phyloP scores from a whole-genome alignment of 1,284 basidiomycete species.

The Marasmius sp. region DNA sequence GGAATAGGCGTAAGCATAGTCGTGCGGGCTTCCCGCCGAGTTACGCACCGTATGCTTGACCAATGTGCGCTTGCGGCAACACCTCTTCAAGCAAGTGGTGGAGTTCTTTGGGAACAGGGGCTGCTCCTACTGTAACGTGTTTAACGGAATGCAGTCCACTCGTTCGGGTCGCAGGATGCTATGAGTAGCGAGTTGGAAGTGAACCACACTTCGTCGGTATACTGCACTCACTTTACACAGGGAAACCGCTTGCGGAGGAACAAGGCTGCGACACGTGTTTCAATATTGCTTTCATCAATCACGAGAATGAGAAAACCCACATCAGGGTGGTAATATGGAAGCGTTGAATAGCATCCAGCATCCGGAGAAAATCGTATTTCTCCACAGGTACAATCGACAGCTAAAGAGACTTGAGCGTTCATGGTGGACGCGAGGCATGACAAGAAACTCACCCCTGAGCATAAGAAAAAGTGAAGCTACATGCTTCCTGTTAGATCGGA shows the following conservation, averaged over 20 bases:
- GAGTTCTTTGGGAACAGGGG: conserved; percentile 60
- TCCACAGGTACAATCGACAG: conserved; percentile 54
- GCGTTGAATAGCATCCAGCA: conserved; percentile 53
- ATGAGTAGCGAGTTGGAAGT: neutral
- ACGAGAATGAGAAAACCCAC: conserved; percentile 33
- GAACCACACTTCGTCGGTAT: neutral
- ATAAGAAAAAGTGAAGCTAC: conserved; percentile 43
- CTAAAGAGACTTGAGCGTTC: conserved; percentile 23
- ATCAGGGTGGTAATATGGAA: conserved; percentile 53
- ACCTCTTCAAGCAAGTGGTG: conserved; percentile 42
- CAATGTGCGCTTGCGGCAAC: conserved; percentile 47
- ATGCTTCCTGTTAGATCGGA: neutral
- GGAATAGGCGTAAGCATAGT: neutral
- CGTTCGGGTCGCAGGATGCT: conserved; percentile 55
- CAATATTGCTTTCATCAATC: neutral
- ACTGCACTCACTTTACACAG: conserved; percentile 11
- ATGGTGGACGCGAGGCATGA: neutral
- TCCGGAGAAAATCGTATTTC: conserved; percentile 54
- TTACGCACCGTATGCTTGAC: conserved; percentile 50
- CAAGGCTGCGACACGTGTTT: conserved; percentile 2
- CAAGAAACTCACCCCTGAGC: conserved; percentile 37
- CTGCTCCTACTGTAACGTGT: conserved; percentile 57
- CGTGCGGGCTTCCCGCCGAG: neutral
- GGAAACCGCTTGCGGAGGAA: conserved; percentile 14
- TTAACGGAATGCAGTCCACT: conserved; percentile 55